These are phyloP conservation scores for Populus pruinosa DNA, from an alignment of 345 rosid species.

Conservation along the genomic window DNA sequence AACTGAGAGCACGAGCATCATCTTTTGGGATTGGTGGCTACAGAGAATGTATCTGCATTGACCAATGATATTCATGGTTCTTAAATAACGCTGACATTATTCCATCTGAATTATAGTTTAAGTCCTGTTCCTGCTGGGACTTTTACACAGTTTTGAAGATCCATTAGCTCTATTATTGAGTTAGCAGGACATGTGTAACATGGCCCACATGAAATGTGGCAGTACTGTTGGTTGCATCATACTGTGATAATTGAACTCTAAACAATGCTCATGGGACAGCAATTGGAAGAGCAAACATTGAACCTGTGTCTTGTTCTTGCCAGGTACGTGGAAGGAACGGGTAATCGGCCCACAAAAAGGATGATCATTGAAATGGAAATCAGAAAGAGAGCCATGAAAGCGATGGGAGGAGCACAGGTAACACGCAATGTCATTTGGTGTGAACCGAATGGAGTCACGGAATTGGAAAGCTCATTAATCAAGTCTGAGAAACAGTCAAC, in stretches of 20 bases:
- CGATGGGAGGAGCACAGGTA: not conserved
- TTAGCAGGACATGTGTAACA: not conserved
- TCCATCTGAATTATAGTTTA: not conserved
- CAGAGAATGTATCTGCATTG: not conserved
- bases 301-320: not conserved
- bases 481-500: not conserved
- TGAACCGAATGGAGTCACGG: not conserved
- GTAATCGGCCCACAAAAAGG: not conserved
- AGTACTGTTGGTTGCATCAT: conserved; percentile 8
- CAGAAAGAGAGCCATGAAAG: not conserved
- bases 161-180: conserved; percentile 14
- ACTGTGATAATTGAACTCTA: not conserved
- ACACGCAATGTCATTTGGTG: not conserved
- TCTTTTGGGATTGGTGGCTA: conserved; percentile 9
- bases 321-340: not conserved
- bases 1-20: not conserved
- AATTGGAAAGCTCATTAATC: not conserved
- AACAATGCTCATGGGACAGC: not conserved
- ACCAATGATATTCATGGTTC: conserved; percentile 7
- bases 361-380: not conserved
- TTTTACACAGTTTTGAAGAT: not conserved
- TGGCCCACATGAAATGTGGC: conserved; percentile 1
- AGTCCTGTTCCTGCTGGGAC: not conserved
- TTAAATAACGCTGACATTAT: not conserved
- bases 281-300: not conserved